These are phyloP conservation scores for Globisporangium ultimum DNA, from an alignment of 352 stramenopile species.

Conservation along the genomic window DNA sequence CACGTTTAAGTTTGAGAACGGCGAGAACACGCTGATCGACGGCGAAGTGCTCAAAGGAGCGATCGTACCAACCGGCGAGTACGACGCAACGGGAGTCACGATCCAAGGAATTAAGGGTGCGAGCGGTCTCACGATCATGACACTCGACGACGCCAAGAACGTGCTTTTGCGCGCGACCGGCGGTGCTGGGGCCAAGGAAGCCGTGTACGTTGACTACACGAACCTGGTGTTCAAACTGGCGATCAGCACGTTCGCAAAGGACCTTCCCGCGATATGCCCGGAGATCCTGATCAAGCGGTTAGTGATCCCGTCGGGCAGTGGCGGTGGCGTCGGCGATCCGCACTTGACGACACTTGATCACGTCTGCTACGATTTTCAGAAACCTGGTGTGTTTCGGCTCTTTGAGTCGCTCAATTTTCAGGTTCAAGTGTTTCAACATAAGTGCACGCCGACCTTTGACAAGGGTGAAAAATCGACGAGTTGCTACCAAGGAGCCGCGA, in stretches of 20 bases:
- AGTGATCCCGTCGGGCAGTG: slow-evolving; percentile 6
- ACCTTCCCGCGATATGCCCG: slow-evolving; percentile 11
- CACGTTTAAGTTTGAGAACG: slow-evolving; percentile 10
- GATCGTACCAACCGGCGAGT: slow-evolving; percentile 3
- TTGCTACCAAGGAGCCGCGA: slow-evolving; percentile 26
- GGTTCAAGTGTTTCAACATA: slow-evolving; percentile 32
- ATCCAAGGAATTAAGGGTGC: neutral
- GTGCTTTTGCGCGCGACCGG: slow-evolving; percentile 5
- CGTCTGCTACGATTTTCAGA: slow-evolving; percentile 28
- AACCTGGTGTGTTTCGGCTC: slow-evolving; percentile 23
- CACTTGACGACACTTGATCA: slow-evolving; percentile 32
- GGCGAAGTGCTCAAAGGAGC: slow-evolving; percentile 6
- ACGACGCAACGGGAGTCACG: slow-evolving; percentile 1
- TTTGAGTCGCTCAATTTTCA: slow-evolving; percentile 24
- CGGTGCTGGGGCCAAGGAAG: slow-evolving; percentile 3
- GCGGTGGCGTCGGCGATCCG: slow-evolving; percentile 23
- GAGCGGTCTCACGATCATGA: neutral
- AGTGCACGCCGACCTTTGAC: slow-evolving; percentile 18
- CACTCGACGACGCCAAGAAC: neutral
- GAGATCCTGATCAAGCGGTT: slow-evolving; percentile 19
- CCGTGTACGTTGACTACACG: slow-evolving; percentile 3
- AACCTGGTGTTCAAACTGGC: slow-evolving; percentile 6
- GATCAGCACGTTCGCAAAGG: slow-evolving; percentile 7
- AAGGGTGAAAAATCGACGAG: slow-evolving; percentile 10
- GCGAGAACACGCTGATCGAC: slow-evolving; percentile 3